Evolutionary conservation across 148 eudicot species (phyloP).

Genomic region (Amaranthus cruentus): DNA sequence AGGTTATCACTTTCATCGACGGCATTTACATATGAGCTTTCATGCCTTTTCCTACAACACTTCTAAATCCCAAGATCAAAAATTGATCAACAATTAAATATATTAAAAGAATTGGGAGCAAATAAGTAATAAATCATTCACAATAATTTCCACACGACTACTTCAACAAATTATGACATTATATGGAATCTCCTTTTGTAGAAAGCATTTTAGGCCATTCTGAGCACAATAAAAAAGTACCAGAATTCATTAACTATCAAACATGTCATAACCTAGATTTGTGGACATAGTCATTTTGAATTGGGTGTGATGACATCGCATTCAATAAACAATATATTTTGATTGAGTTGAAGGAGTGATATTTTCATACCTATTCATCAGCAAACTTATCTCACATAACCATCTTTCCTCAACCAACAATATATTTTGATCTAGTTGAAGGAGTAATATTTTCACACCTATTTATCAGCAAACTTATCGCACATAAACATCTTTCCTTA

Average conservation of each 20-base stretch:
- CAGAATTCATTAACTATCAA: background rate
- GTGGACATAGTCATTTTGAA: background rate
- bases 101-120: too few relatives aligned
- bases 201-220: too few relatives aligned
- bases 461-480: too few relatives aligned
- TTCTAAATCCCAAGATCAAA: background rate
- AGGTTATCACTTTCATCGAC: background rate
- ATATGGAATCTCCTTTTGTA: background rate
- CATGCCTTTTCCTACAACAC: background rate
- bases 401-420: background rate
- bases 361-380: background rate
- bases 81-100: background rate
- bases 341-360: background rate
- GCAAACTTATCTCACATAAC: too few relatives aligned
- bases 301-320: background rate
- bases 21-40: background rate
- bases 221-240: background rate
- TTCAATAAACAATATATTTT: background rate
- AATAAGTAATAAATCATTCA: background rate
- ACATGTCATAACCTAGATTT: background rate
- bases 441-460: too few relatives aligned
- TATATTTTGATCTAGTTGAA: too few relatives aligned
- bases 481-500: too few relatives aligned
- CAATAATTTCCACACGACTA: background rate
- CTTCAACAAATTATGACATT: background rate